Evolutionary conservation across 1,139 yeast genomes (phyloP).

Genomic region (Suhomyces yuchorum): DNA sequence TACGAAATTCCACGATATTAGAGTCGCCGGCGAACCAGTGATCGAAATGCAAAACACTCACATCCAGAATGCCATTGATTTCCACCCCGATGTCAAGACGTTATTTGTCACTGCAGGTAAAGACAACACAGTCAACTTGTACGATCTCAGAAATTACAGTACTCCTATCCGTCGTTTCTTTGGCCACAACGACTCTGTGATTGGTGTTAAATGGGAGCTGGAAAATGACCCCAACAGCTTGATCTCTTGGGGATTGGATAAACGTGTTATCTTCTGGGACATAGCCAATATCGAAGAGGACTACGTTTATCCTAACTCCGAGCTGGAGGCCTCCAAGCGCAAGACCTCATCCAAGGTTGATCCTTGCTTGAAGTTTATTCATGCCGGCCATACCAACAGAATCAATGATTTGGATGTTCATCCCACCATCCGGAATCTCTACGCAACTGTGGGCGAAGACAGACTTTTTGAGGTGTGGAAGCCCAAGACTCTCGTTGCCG

Average conservation of each 20-base stretch:
- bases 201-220: constrained; percentile 43
- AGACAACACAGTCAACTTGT: constrained; percentile 51
- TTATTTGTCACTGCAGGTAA: constrained; percentile 57
- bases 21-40: constrained; percentile 48
- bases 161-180: constrained; percentile 51
- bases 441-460: constrained; percentile 56
- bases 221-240: constrained; percentile 37
- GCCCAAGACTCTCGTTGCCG: constrained; percentile 44
- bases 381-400: constrained; percentile 61
- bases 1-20: constrained; percentile 66
- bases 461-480: constrained; percentile 56
- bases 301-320: constrained; percentile 36
- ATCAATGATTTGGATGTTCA: constrained; percentile 54
- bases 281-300: constrained; percentile 50
- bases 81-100: constrained; percentile 48
- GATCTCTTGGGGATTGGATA: constrained; percentile 53
- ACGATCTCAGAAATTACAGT: constrained; percentile 52
- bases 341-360: constrained; percentile 44
- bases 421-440: constrained; percentile 44
- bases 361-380: constrained; percentile 61
- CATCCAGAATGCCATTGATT: constrained; percentile 51
- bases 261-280: constrained; percentile 54
- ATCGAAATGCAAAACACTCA: constrained; percentile 46
- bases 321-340: constrained; percentile 25
- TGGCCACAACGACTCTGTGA: constrained; percentile 51